phyloP scores from a whole-genome alignment of 306 rosid genomes.

The Psophocarpus tetragonolobus region DNA sequence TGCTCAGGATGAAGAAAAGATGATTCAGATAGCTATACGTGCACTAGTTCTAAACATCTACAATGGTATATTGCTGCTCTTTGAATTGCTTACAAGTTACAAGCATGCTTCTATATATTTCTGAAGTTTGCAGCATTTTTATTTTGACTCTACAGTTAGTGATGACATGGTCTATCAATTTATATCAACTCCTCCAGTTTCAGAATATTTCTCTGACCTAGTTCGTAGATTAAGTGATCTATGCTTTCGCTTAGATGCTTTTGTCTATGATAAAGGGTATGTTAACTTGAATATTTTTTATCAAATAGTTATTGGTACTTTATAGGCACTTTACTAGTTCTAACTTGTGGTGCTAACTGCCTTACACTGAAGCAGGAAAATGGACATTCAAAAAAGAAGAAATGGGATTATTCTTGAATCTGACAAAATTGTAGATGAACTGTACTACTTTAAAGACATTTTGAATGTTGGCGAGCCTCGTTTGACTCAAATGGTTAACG shows the following conservation, averaged over 20 bases:
- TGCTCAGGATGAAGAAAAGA: slow-evolving; percentile 73
- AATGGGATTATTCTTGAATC: slow-evolving; percentile 59
- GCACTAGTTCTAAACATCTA: slow-evolving; percentile 69
- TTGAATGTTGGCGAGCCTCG: slow-evolving; percentile 52
- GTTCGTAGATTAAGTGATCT: slow-evolving; percentile 58
- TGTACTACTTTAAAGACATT: slow-evolving; percentile 79
- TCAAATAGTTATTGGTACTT: slow-evolving; percentile 3
- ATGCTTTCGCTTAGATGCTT: slow-evolving; percentile 58
- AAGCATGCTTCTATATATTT: slow-evolving; percentile 32
- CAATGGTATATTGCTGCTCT: slow-evolving; percentile 50
- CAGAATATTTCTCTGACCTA: slow-evolving; percentile 76
- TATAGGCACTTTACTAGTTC: background rate
- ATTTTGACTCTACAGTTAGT: slow-evolving; percentile 69
- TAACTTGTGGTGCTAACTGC: slow-evolving; percentile 23
- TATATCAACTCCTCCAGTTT: slow-evolving; percentile 74
- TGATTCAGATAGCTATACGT: slow-evolving; percentile 78
- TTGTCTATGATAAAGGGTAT: slow-evolving; percentile 56
- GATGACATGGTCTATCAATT: slow-evolving; percentile 70
- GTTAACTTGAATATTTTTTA: slow-evolving; percentile 9
- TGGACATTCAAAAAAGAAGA: slow-evolving; percentile 44
- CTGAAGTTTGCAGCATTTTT: slow-evolving; percentile 37
- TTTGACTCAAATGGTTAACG: slow-evolving; percentile 53
- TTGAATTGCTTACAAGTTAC: slow-evolving; percentile 22
- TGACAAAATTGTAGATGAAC: slow-evolving; percentile 65
- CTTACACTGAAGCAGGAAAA: slow-evolving; percentile 54